Evolutionary conservation across 345 rosid species (phyloP), one percentile per base, ranked within the genome.

Genomic region (Physaria fendleri): DNA sequence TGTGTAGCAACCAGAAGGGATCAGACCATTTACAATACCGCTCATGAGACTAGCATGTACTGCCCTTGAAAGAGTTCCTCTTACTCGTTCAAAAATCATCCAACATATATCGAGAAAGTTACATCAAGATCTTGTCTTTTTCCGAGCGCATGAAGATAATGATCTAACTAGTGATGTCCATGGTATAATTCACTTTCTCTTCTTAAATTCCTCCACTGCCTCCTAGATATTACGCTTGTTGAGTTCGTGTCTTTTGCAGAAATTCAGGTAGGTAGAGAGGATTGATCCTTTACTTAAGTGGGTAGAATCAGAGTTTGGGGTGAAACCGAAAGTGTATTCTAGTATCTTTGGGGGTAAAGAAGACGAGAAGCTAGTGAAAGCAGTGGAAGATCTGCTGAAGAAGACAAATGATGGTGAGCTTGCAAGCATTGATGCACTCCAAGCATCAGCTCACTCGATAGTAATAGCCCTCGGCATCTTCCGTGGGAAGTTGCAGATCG

Each of bases 41-140:
- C 84, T 93, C 30, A 93, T 93, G 99, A 85, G 75, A 74, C 95
- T 93, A 52, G 96, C 94, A n/a, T 89, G 97, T 57, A 87, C 97
- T 39, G 99, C 97, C 0, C 52, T 89, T 65, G 99, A 89, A 71
- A 87, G 99, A 78, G 99, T 87, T 74, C 95, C 96, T 30, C 80
- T 93, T 11, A 89, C 90, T 2, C 77, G 99, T 5, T 60, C 71
- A 3, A 87, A 82, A 75, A 68, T 87, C 54, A 77, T 89, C 5
- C 84, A 82, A 10, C 37, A 78, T 66, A 74, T 89, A 73, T 75
- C 66, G 69, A 78, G 73, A 76, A 89, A 83, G 77, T 64, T 93
- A 52, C 73, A 82, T 74, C 92, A 82, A 71, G 99, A 89, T 74
- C 74, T 87, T 32, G 94, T 93, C 56, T 93, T 89, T 63, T 85